These are phyloP conservation scores for Mariannaea sp. DNA, from an alignment of 2,329 filamentous ascomycete species.

Conservation along the genomic window DNA sequence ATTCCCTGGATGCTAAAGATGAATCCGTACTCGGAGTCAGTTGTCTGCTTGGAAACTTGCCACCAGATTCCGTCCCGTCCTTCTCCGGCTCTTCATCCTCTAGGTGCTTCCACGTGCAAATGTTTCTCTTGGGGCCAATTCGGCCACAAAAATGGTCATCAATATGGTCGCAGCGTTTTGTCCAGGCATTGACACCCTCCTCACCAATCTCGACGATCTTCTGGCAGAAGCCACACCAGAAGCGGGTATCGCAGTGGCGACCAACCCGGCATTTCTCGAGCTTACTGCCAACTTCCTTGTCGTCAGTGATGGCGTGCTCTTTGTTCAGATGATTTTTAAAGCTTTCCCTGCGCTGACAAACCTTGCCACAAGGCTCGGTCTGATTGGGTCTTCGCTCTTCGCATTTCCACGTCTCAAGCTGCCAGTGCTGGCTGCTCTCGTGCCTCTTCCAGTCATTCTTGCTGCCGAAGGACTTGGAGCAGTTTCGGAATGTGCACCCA, in stretches of 20 bases:
- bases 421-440: constrained; percentile 78
- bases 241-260: constrained; percentile 65
- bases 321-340: constrained; percentile 66
- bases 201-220: constrained; percentile 56
- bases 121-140: constrained; percentile 46
- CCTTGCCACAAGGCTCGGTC: constrained; percentile 55
- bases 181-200: constrained; percentile 55
- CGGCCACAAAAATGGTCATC: constrained; percentile 70
- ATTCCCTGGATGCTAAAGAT: not conserved
- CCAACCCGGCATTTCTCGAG: constrained; percentile 64
- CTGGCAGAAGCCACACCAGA: constrained; percentile 88
- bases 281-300: constrained; percentile 46
- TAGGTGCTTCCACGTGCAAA: constrained; percentile 60
- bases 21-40: constrained; percentile 14
- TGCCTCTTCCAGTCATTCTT: constrained; percentile 96
- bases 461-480: constrained; percentile 79
- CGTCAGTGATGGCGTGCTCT: constrained; percentile 50
- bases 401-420: constrained; percentile 75
- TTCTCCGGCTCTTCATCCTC: constrained; percentile 24
- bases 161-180: constrained; percentile 70
- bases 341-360: constrained; percentile 61
- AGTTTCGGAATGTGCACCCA: constrained; percentile 74
- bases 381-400: constrained; percentile 42
- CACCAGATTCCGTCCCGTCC: not conserved
- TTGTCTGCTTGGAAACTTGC: constrained; percentile 6